These are phyloP conservation scores for Daldinia vernicosa DNA, from an alignment of 495 filamentous ascomycete species.

Conservation along the genomic window DNA sequence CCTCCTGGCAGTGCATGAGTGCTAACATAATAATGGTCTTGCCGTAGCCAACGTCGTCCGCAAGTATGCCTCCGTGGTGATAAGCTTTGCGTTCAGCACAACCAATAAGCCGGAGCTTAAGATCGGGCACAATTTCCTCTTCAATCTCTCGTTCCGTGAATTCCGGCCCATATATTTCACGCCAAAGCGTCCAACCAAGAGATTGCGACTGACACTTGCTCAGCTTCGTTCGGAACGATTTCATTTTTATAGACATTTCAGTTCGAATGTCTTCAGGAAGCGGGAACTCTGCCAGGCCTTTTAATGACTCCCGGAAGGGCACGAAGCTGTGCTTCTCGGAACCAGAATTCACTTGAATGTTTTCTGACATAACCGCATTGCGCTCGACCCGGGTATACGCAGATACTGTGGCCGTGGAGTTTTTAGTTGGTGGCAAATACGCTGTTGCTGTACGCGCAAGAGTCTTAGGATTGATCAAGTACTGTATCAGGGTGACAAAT, in stretches of 20 bases:
- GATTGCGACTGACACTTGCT: constrained; percentile 41
- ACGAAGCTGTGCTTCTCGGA: constrained; percentile 14
- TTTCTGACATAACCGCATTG: constrained; percentile 12
- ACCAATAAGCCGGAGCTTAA: constrained; percentile 72
- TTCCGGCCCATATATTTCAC: constrained; percentile 60
- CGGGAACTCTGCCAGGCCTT: neutral
- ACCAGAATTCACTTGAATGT: constrained; percentile 9
- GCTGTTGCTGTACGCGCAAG: constrained; percentile 12
- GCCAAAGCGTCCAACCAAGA: constrained; percentile 69
- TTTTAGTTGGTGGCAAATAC: constrained; percentile 7
- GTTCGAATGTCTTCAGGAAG: neutral
- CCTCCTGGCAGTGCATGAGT: constrained; percentile 63
- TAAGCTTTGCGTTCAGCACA: constrained; percentile 59
- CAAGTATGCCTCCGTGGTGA: constrained; percentile 74
- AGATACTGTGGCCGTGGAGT: neutral
- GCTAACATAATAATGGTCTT: constrained; percentile 81
- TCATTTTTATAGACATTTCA: neutral
- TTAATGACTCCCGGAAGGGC: constrained; percentile 19
- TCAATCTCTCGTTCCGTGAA: constrained; percentile 75
- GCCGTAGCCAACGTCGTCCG: constrained; percentile 82
- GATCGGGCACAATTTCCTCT: constrained; percentile 65
- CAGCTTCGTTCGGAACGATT: constrained; percentile 6
- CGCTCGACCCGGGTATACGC: constrained; percentile 8
- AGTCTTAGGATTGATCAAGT: constrained; percentile 10
- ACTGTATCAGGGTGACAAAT: constrained; percentile 3